A percentile compares a stretch with the other conserved stretches of the same genome.
These are phyloP conservation scores for Xylaria sp. DNA, from an alignment of 2,329 filamentous ascomycete genomes.

Conservation along the genomic window DNA sequence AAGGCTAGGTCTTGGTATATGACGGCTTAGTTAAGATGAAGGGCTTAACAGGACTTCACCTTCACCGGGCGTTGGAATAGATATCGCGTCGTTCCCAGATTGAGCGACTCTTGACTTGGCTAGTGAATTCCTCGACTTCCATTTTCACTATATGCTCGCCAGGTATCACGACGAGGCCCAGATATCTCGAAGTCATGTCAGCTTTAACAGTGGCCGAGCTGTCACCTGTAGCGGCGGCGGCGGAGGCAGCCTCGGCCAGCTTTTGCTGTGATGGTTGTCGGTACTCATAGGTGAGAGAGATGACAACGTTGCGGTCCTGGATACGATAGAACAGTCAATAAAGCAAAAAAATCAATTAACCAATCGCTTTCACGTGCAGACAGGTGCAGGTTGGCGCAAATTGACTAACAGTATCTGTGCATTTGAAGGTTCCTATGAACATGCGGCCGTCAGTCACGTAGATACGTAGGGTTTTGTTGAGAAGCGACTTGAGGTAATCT, in stretches of 20 bases:
- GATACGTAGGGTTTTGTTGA: slow-evolving; percentile 83
- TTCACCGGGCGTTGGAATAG: slow-evolving; percentile 28
- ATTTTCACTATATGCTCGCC: slow-evolving; percentile 88
- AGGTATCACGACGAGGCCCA: slow-evolving; percentile 90
- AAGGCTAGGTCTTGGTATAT: not conserved
- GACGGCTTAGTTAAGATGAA: not conserved
- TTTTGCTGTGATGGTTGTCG: slow-evolving; percentile 73
- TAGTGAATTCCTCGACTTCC: slow-evolving; percentile 81
- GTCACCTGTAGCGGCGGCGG: slow-evolving; percentile 45
- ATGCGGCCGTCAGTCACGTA: slow-evolving; percentile 85
- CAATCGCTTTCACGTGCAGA: slow-evolving; percentile 4
- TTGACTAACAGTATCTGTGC: slow-evolving; percentile 81
- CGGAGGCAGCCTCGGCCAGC: slow-evolving; percentile 52
- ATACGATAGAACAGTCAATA: slow-evolving; percentile 1
- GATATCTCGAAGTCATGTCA: slow-evolving; percentile 84
- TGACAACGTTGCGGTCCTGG: slow-evolving; percentile 88
- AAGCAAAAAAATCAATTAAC: not conserved
- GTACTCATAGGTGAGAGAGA: slow-evolving; percentile 89
- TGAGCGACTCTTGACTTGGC: slow-evolving; percentile 57
- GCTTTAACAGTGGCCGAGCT: slow-evolving; percentile 63
- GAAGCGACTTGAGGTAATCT: slow-evolving; percentile 70
- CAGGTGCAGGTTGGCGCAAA: not conserved
- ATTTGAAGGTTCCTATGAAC: slow-evolving; percentile 92
- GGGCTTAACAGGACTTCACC: not conserved
- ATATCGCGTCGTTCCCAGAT: slow-evolving; percentile 44